Conservation (phyloP, 768 basidiomycete genomes). For the Rhizopogon vinicolor region DNA sequence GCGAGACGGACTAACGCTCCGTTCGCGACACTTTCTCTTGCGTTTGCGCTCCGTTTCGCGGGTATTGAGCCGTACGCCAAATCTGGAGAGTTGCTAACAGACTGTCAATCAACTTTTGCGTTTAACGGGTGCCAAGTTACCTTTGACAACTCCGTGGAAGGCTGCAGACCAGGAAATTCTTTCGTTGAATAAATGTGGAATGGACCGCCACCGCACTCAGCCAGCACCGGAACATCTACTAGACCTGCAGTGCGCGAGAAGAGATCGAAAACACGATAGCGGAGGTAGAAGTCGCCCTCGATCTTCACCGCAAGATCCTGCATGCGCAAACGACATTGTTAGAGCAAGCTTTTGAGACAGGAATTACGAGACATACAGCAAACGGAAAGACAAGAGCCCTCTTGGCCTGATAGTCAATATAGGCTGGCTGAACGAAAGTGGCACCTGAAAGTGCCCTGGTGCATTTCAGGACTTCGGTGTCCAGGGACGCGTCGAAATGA, state of each 20-base stretch:
- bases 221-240: slow-evolving; percentile 40
- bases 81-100: slow-evolving; percentile 28
- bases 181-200: slow-evolving; percentile 73
- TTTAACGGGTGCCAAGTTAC: slow-evolving; percentile 23
- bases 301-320: slow-evolving; percentile 67
- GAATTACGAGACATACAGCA: slow-evolving; percentile 35
- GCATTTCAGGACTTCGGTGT: slow-evolving; percentile 39
- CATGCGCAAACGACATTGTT: background rate
- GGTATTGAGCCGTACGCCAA: slow-evolving; percentile 31
- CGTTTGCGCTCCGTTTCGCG: slow-evolving; percentile 32
- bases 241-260: slow-evolving; percentile 30
- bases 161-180: slow-evolving; percentile 65
- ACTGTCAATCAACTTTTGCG: background rate
- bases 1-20: background rate
- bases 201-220: slow-evolving; percentile 61
- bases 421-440: slow-evolving; percentile 52
- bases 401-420: slow-evolving; percentile 49
- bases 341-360: background rate
- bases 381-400: slow-evolving; percentile 60
- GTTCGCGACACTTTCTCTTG: slow-evolving; percentile 22
- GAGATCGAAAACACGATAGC: slow-evolving; percentile 71
- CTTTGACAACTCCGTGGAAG: slow-evolving; percentile 69
- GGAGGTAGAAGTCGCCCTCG: slow-evolving; percentile 63
- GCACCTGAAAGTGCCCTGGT: slow-evolving; percentile 58
- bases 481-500: slow-evolving; percentile 32